A percentile compares a stretch with the other conserved stretches of the same genome.
phyloP scores from a whole-genome alignment of 1,284 basidiomycete species.

The Pterula multifida region DNA sequence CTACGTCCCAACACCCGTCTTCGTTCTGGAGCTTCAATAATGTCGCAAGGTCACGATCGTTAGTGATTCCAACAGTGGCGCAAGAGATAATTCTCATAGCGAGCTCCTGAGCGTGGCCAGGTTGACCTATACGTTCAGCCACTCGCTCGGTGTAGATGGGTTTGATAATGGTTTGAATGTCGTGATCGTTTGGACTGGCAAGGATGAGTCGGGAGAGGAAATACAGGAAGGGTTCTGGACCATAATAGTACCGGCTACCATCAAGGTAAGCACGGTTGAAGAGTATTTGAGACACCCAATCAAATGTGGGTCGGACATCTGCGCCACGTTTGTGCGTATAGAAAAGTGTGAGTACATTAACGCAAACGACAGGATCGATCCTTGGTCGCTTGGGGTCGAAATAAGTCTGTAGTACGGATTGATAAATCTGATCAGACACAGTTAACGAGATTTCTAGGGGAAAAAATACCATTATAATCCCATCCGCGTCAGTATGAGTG shows the following conservation, averaged over 20 bases:
- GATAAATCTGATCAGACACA: constrained; percentile 4
- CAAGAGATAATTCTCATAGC: constrained; percentile 38
- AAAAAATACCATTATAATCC: background rate
- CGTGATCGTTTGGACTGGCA: background rate
- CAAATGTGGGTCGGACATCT: constrained; percentile 32
- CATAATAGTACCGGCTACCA: constrained; percentile 45
- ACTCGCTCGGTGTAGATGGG: background rate
- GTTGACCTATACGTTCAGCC: background rate
- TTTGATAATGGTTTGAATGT: background rate
- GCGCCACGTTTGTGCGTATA: constrained; percentile 34
- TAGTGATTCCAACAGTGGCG: constrained; percentile 25
- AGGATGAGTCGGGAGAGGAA: constrained; percentile 36
- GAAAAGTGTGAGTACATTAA: constrained; percentile 38
- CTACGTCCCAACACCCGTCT: constrained; percentile 37
- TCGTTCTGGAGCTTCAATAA: constrained; percentile 31
- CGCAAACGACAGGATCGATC: constrained; percentile 41
- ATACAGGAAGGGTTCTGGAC: constrained; percentile 40
- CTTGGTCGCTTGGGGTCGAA: constrained; percentile 39
- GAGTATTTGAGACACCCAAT: constrained; percentile 39
- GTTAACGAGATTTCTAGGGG: background rate
- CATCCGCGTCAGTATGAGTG: background rate
- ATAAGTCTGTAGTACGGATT: constrained; percentile 27
- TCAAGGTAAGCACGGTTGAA: constrained; percentile 39
- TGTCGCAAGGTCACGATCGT: constrained; percentile 28
- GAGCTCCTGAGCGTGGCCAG: background rate